A percentile compares a stretch with the other conserved stretches of the same genome.
phyloP scores from a whole-genome alignment of 257 asterid genomes.

The Jacaranda mimosifolia region DNA sequence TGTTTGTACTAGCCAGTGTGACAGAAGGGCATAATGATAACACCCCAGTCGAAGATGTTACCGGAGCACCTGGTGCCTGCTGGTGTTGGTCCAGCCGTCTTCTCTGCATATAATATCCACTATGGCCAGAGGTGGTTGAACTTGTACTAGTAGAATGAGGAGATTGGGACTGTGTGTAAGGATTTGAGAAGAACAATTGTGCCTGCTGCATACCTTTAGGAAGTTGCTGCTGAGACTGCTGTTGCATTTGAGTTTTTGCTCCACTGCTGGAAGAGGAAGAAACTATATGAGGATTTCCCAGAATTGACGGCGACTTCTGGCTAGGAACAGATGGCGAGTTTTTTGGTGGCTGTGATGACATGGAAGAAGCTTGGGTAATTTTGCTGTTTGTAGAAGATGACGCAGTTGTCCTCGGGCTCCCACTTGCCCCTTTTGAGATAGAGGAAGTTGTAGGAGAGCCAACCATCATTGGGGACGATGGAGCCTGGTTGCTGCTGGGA shows the following conservation, averaged over 20 bases:
- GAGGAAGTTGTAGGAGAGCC: constrained; percentile 92
- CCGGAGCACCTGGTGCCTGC: constrained; percentile 54
- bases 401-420: constrained; percentile 77
- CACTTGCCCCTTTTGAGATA: constrained; percentile 85
- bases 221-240: constrained; percentile 61
- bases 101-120: constrained; percentile 66
- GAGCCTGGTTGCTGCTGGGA: constrained; percentile 54
- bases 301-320: constrained; percentile 81
- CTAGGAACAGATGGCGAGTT: constrained; percentile 48
- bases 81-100: constrained; percentile 76
- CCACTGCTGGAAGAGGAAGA: constrained; percentile 54
- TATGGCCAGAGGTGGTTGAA: constrained; percentile 49
- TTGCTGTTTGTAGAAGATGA: constrained; percentile 68
- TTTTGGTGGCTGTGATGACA: constrained; percentile 64
- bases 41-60: constrained; percentile 56
- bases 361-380: constrained; percentile 59
- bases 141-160: constrained; percentile 51
- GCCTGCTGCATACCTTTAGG: constrained; percentile 68
- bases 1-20: constrained; percentile 50
- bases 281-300: constrained; percentile 67
- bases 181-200: constrained; percentile 69
- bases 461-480: constrained; percentile 76
- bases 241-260: constrained; percentile 61
- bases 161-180: constrained; percentile 66
- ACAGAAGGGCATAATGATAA: constrained; percentile 58